Percentiles rank a stretch among this genome's conserved stretches.
These are phyloP conservation scores for Penicillium dipodomyicola DNA, from an alignment of 495 filamentous ascomycete genomes.

Conservation along the genomic window DNA sequence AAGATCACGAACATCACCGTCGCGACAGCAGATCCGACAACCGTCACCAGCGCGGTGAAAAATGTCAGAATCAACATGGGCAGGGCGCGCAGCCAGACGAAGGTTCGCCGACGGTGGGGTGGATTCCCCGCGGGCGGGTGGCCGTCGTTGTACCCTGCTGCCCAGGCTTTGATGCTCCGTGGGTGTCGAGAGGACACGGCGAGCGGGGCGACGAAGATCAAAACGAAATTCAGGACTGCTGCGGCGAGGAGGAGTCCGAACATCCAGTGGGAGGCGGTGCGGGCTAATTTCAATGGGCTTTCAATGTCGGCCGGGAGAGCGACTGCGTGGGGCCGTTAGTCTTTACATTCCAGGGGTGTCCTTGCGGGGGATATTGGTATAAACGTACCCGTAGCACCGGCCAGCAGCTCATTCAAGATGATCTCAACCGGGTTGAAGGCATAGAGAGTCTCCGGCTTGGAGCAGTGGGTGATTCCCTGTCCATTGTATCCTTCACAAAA, in stretches of 20 bases:
- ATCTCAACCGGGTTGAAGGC: constrained; percentile 90
- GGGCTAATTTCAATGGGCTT: constrained; percentile 69
- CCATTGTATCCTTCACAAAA: constrained; percentile 82
- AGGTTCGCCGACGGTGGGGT: constrained; percentile 45
- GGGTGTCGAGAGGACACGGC: constrained; percentile 54
- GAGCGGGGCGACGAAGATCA: constrained; percentile 61
- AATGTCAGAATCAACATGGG: constrained; percentile 60
- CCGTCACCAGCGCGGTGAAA: constrained; percentile 60
- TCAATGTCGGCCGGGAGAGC: constrained; percentile 71
- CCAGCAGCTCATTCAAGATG: constrained; percentile 68
- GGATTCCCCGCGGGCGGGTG: constrained; percentile 18
- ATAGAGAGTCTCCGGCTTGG: constrained; percentile 64
- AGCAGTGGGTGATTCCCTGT: constrained; percentile 72
- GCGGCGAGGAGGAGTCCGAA: constrained; percentile 81
- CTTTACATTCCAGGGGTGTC: background rate
- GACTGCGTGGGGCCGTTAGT: constrained; percentile 48
- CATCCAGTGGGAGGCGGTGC: constrained; percentile 82
- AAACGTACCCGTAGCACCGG: constrained; percentile 71
- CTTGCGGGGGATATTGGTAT: background rate
- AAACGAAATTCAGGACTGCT: constrained; percentile 62
- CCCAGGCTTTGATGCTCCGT: constrained; percentile 35
- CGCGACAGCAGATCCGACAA: constrained; percentile 68
- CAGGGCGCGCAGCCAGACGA: constrained; percentile 48
- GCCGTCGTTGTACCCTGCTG: constrained; percentile 13
- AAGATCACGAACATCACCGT: constrained; percentile 82